A percentile compares a stretch with the other conserved stretches of the same genome.
phyloP scores from a whole-genome alignment of 768 basidiomycete species.

The Omphalotus guepiniiformis region DNA sequence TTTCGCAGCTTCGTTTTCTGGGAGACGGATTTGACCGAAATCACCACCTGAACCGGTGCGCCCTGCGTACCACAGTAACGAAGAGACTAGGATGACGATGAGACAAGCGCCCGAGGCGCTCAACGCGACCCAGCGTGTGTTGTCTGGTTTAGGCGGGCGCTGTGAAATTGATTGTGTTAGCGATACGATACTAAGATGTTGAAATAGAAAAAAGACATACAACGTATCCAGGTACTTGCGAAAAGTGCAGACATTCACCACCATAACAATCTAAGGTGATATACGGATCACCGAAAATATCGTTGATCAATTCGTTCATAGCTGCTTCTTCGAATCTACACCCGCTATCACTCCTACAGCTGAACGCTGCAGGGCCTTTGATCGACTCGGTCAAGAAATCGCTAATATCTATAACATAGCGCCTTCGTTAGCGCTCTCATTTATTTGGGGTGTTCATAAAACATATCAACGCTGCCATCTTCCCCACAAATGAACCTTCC shows the following conservation, averaged over 20 bases:
- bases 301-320: conserved; percentile 93
- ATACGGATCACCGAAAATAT: conserved; percentile 87
- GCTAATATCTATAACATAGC: conserved; percentile 42
- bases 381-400: conserved; percentile 91
- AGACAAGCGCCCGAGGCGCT: conserved; percentile 77
- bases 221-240: conserved; percentile 90
- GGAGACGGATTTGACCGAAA: conserved; percentile 69
- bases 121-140: conserved; percentile 75
- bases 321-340: conserved; percentile 94
- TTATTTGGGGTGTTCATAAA: no score
- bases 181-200: no score
- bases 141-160: conserved; percentile 80
- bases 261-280: conserved; percentile 85
- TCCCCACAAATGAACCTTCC: conserved; percentile 94
- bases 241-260: conserved; percentile 92
- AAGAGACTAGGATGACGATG: conserved; percentile 57
- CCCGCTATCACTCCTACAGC: no score
- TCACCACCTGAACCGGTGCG: conserved; percentile 63
- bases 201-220: no score
- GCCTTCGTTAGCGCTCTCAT: no score
- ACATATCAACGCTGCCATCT: conserved; percentile 90
- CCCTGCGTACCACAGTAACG: conserved; percentile 80
- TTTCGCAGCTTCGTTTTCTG: conserved; percentile 73
- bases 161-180: no score
- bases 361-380: conserved; percentile 75